These are phyloP conservation scores for Penicillium hesseltinei DNA, from an alignment of 2,329 filamentous ascomycete genomes.

Conservation along the genomic window DNA sequence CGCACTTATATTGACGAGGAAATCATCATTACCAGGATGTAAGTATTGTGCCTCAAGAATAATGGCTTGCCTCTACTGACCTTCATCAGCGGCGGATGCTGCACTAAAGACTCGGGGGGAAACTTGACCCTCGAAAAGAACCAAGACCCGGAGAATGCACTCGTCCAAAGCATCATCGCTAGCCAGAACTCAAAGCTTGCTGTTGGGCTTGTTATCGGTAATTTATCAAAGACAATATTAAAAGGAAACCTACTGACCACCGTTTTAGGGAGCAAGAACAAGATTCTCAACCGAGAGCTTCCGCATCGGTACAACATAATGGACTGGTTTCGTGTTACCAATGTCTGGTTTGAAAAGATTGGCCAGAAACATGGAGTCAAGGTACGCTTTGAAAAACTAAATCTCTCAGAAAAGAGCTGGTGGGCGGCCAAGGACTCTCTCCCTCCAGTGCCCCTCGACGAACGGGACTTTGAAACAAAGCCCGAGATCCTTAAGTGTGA, in stretches of 20 bases:
- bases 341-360: slow-evolving; percentile 65
- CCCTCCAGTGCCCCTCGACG: slow-evolving; percentile 26
- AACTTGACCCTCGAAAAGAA: slow-evolving; percentile 49
- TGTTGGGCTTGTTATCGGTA: slow-evolving; percentile 57
- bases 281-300: slow-evolving; percentile 49
- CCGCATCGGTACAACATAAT: slow-evolving; percentile 64
- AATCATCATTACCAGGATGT: slow-evolving; percentile 64
- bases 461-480: slow-evolving; percentile 33
- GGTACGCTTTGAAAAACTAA: slow-evolving; percentile 65
- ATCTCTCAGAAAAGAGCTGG: slow-evolving; percentile 55
- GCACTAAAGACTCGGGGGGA: slow-evolving; percentile 47
- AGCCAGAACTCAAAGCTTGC: slow-evolving; percentile 50
- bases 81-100: slow-evolving; percentile 53
- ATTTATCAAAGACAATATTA: slow-evolving; percentile 9
- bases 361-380: slow-evolving; percentile 49
- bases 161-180: slow-evolving; percentile 44
- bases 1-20: slow-evolving; percentile 61
- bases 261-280: slow-evolving; percentile 51
- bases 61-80: slow-evolving; percentile 15
- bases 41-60: slow-evolving; percentile 24
- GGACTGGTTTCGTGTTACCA: slow-evolving; percentile 66
- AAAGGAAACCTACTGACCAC: slow-evolving; percentile 23
- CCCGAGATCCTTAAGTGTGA: slow-evolving; percentile 35
- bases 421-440: slow-evolving; percentile 49
- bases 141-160: slow-evolving; percentile 48